Evolutionary conservation across 331 rosid species (phyloP), one percentile per base, ranked within the genome.

Genomic region (Stylosanthes scabra): DNA sequence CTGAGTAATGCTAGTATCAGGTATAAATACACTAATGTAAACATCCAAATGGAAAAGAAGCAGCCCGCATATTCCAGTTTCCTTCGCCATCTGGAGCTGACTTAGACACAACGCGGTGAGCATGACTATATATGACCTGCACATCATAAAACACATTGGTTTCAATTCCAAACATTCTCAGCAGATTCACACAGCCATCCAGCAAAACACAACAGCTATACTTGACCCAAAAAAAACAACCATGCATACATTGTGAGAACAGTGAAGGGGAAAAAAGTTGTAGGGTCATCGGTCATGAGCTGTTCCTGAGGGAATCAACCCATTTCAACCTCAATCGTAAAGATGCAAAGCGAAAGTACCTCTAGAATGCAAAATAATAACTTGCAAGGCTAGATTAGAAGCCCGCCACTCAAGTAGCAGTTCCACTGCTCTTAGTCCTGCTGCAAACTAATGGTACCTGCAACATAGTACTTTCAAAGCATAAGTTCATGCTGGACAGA

Each of bases 341-440:
- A 67, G 13, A 11, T 40, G 66, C 65, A 51, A 66, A 14, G 28
- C 20, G 71, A 13, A 51, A 57, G 62, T 88, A 94, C 99, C 99
- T 89, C 89, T 94, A 91, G 92, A 89, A 94, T 91, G 97, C 97
- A 94, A 85, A 89, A 86, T 86, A 88, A 80, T 86, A 85, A 85
- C 83, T 87, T 89, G 94, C 98, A 87, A 91, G 98, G 97, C 94
- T 91, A 88, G 90, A 88, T 85, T 86, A 81, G 92, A 89, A 88
- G 91, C 91, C 94, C 74, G 87, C 96, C 96, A 91, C 93, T 85
- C 91, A 85, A 78, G 97, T 91, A 90, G 96, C 98, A 94, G 99
- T 84, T 83, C 90, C 90, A 82, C 92, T 88, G 93, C 96, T 89
- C 95, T 84, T 88, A 85, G 96, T 88, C 99, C 97, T 94, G 97